phyloP scores from a whole-genome alignment of 2,329 filamentous ascomycete genomes.

The Pseudogymnoascus sp. region DNA sequence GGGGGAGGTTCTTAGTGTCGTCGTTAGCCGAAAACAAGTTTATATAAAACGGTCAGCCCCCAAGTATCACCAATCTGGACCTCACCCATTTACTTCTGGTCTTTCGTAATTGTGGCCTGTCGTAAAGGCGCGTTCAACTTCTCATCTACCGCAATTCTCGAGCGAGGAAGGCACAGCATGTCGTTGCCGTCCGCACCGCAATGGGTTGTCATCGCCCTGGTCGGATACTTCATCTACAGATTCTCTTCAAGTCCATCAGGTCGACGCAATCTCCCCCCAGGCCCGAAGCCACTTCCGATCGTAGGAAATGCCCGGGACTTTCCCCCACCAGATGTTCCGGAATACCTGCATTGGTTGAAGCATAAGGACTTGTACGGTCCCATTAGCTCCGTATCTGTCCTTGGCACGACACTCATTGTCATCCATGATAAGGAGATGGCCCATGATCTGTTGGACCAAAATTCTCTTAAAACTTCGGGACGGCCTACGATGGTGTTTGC shows the following conservation, averaged over 20 bases:
- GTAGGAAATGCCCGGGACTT: constrained; percentile 45
- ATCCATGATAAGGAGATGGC: constrained; percentile 29
- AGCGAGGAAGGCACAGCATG: background rate
- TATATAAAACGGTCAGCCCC: background rate
- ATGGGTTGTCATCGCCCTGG: background rate
- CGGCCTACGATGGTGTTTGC: constrained; percentile 27
- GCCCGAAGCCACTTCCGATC: constrained; percentile 40
- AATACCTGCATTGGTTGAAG: constrained; percentile 37
- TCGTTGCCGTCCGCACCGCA: background rate
- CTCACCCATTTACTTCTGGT: background rate
- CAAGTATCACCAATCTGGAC: background rate
- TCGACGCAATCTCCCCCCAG: constrained; percentile 36
- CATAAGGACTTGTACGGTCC: constrained; percentile 36
- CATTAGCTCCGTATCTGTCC: constrained; percentile 32
- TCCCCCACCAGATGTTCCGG: constrained; percentile 32
- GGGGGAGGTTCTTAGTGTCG: background rate
- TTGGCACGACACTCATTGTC: constrained; percentile 33
- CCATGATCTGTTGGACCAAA: constrained; percentile 27
- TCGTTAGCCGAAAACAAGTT: background rate
- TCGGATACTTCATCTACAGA: background rate
- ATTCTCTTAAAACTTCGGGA: constrained; percentile 28
- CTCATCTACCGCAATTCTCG: background rate
- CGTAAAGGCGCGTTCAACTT: background rate
- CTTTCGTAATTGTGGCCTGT: background rate
- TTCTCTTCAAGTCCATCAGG: background rate